Evolutionary conservation across 2,329 filamentous ascomycete genomes (phyloP).

Genomic region (Colletotrichum sp.): DNA sequence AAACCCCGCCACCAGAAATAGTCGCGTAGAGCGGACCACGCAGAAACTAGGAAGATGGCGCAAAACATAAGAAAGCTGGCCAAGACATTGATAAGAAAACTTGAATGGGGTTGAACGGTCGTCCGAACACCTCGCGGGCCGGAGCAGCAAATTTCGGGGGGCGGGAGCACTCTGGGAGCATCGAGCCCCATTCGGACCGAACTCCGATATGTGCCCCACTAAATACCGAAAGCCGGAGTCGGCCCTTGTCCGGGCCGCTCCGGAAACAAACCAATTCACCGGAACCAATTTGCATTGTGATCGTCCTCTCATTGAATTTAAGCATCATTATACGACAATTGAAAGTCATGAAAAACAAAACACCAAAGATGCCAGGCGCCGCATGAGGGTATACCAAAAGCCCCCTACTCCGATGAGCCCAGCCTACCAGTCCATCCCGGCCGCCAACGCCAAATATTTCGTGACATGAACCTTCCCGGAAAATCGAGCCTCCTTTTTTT

Average conservation of each 20-base stretch:
- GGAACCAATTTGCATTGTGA: neutral
- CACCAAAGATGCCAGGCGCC: neutral
- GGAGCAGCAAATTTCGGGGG: neutral
- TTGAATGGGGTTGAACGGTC: neutral
- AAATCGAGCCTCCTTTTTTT: neutral
- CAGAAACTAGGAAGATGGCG: neutral
- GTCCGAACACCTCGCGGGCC: neutral
- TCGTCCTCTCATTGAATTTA: neutral
- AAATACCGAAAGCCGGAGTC: neutral
- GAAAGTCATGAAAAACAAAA: neutral
- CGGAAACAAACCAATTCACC: neutral
- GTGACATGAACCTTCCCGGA: neutral
- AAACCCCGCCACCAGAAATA: neutral
- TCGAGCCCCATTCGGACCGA: neutral
- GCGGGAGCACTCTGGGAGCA: neutral
- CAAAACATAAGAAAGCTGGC: neutral
- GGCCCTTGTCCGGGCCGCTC: neutral
- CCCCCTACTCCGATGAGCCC: conserved; percentile 13
- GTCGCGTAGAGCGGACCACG: neutral
- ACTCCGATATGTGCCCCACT: neutral
- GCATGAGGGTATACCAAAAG: conserved; percentile 15
- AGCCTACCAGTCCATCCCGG: neutral
- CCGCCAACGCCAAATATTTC: conserved; percentile 4
- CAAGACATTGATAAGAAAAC: neutral
- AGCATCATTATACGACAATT: neutral